Evolutionary conservation across 441 rosid genomes (phyloP).

Genomic region (Bocquillonia castaneifolia): DNA sequence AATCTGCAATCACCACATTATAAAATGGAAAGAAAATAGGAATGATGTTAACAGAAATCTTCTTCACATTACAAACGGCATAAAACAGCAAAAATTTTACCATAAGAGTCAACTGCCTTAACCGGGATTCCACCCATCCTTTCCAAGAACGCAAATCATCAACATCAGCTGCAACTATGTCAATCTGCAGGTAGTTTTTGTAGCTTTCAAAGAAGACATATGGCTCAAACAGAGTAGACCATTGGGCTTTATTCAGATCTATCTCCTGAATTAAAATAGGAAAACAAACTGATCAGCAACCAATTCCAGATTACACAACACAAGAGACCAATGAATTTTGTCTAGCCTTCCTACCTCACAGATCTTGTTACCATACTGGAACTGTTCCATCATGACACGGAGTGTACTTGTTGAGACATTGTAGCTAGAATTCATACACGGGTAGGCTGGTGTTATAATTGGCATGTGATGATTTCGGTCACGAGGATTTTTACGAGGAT

Average conservation of each 20-base stretch:
- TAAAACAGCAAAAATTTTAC: slow-evolving; percentile 28
- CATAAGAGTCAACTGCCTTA: slow-evolving; percentile 61
- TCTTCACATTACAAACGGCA: neutral
- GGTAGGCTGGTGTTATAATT: slow-evolving; percentile 66
- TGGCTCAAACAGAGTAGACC: slow-evolving; percentile 56
- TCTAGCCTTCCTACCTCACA: slow-evolving; percentile 43
- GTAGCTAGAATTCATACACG: slow-evolving; percentile 79
- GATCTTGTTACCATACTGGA: slow-evolving; percentile 50
- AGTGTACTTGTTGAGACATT: slow-evolving; percentile 62
- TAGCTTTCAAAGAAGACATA: slow-evolving; percentile 61
- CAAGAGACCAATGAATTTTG: neutral
- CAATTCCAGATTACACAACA: slow-evolving; percentile 4
- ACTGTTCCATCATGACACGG: slow-evolving; percentile 66
- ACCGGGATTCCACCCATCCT: slow-evolving; percentile 76
- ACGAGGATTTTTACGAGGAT: slow-evolving; percentile 60
- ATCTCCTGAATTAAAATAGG: slow-evolving; percentile 42
- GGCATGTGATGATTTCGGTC: slow-evolving; percentile 66
- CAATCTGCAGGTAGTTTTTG: slow-evolving; percentile 65
- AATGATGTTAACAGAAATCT: neutral
- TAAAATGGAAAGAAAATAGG: neutral
- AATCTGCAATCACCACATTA: slow-evolving; percentile 38
- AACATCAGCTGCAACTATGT: slow-evolving; percentile 45
- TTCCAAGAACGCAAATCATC: slow-evolving; percentile 67
- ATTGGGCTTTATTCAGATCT: slow-evolving; percentile 49
- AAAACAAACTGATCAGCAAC: slow-evolving; percentile 12